phyloP scores from a whole-genome alignment of 768 basidiomycete species.

The Macrocybe gigantea region DNA sequence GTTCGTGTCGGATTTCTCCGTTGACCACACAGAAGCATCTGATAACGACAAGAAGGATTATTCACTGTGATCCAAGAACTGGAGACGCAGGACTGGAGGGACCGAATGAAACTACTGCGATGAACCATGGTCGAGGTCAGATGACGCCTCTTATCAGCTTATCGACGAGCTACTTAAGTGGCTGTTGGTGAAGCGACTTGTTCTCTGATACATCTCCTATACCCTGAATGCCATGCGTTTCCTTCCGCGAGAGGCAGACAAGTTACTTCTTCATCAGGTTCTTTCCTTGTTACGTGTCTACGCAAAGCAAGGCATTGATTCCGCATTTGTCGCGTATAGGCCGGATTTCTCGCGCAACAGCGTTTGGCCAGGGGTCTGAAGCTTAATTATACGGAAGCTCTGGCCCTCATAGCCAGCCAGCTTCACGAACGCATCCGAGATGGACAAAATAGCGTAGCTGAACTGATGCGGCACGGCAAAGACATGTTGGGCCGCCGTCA shows the following conservation, averaged over 20 bases:
- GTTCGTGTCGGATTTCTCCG: no score
- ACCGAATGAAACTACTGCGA: no score
- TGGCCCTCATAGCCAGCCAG: slow-evolving; percentile 86
- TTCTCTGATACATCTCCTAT: no score
- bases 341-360: slow-evolving; percentile 88
- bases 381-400: slow-evolving; percentile 84
- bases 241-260: slow-evolving; percentile 70
- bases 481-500: slow-evolving; percentile 81
- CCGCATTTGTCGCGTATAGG: slow-evolving; percentile 30
- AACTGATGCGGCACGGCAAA: slow-evolving; percentile 95
- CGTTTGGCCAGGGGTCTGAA: slow-evolving; percentile 89
- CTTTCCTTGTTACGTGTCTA: neutral
- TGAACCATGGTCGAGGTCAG: no score
- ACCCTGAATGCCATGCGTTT: slow-evolving; percentile 46
- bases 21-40: no score
- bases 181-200: no score
- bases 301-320: slow-evolving; percentile 1
- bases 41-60: no score
- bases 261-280: slow-evolving; percentile 70
- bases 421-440: slow-evolving; percentile 93
- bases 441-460: slow-evolving; percentile 77
- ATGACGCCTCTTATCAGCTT: no score
- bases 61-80: no score
- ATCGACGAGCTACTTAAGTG: no score
- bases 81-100: no score